Evolutionary conservation across 176 grass and related monocot species (phyloP).

Genomic region (Eragrostis curvula): DNA sequence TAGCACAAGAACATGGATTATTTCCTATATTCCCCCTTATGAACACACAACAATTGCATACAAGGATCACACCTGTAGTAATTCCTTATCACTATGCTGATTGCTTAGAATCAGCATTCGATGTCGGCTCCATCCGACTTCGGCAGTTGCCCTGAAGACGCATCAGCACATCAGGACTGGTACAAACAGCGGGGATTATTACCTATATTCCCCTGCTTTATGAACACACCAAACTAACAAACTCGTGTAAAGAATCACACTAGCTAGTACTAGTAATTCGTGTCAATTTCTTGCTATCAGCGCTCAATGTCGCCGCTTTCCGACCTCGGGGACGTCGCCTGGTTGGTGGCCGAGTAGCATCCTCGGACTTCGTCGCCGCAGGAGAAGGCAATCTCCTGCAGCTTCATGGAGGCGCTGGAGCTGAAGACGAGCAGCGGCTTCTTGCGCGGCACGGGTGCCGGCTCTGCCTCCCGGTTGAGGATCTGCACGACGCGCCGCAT

Average conservation of each 20-base stretch:
- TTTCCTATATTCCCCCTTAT: conserved; percentile 47
- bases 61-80: conserved; percentile 38
- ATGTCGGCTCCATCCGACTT: conserved; percentile 15
- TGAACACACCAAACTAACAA: conserved; percentile 20
- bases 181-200: conserved; percentile 41
- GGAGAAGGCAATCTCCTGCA: conserved; percentile 82
- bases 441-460: conserved; percentile 58
- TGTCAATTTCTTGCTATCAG: neutral
- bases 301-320: conserved; percentile 37
- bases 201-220: conserved; percentile 52
- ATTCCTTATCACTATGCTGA: conserved; percentile 6
- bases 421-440: conserved; percentile 92
- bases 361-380: conserved; percentile 59
- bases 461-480: conserved; percentile 76
- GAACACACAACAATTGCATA: neutral
- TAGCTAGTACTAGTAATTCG: conserved; percentile 5
- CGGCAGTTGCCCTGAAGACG: neutral
- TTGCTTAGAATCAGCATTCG: conserved; percentile 28
- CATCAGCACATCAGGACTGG: neutral
- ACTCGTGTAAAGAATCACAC: conserved; percentile 5
- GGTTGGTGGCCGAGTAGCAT: neutral
- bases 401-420: conserved; percentile 66
- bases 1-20: conserved; percentile 30
- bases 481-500: conserved; percentile 93
- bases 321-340: conserved; percentile 32